Evolutionary conservation across 192 early-diverging fungal genomes (phyloP).

Genomic region (Podila epigama): DNA sequence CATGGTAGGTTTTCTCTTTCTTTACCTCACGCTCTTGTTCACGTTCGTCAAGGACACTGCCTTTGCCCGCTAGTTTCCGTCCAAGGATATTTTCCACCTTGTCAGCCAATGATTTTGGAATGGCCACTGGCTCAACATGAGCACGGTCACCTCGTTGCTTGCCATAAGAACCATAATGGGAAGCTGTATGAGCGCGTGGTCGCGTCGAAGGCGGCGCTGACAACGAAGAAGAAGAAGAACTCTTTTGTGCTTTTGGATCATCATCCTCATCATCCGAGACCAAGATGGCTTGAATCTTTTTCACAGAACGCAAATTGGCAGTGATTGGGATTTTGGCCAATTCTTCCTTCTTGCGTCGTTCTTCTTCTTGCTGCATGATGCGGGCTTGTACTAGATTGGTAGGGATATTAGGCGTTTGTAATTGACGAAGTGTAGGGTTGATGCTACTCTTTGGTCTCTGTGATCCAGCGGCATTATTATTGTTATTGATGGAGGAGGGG

Average conservation of each 20-base stretch:
- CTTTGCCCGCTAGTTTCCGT: slow-evolving; percentile 50
- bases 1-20: background rate
- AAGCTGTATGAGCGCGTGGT: slow-evolving; percentile 6
- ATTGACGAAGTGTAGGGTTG: slow-evolving; percentile 34
- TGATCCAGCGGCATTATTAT: background rate
- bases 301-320: slow-evolving; percentile 34
- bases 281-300: slow-evolving; percentile 43
- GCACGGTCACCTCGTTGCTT: slow-evolving; percentile 41
- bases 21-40: slow-evolving; percentile 46
- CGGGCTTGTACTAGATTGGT: slow-evolving; percentile 39
- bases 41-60: slow-evolving; percentile 45
- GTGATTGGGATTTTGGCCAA: slow-evolving; percentile 48
- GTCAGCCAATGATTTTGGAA: slow-evolving; percentile 37
- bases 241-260: background rate
- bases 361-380: slow-evolving; percentile 40
- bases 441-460: slow-evolving; percentile 22
- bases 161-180: slow-evolving; percentile 11
- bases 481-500: slow-evolving; percentile 4
- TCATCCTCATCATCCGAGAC: slow-evolving; percentile 39
- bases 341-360: slow-evolving; percentile 24
- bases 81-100: slow-evolving; percentile 45
- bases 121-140: slow-evolving; percentile 37
- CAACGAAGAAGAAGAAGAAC: background rate
- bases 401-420: slow-evolving; percentile 44
- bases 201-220: slow-evolving; percentile 10